Base-by-base conservation (phyloP, 768 basidiomycete species). In the Tricholoma flavovirens region DNA sequence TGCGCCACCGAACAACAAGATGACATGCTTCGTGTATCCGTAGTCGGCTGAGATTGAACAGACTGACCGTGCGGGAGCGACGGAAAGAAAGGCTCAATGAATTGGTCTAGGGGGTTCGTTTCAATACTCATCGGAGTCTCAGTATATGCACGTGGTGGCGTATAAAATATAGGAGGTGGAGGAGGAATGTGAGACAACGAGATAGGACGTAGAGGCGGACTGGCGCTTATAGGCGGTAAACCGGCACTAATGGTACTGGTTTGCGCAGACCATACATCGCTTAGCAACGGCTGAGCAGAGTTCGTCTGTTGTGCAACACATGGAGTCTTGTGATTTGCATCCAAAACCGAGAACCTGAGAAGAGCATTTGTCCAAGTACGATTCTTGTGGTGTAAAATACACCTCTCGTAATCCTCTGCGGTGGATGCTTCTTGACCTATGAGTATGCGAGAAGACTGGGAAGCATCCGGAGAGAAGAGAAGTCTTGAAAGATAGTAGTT, bases 401-500 rank as follows among this genome's bases (percentile, higher is more conserved):
- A 75, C 29, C 64, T 71, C 50, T 74, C 66, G 62, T 88, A 92
- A 56, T 90, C 84, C 19, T 80, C 76, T 1, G 75, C 74, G 49
- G 73, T 75, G 64, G 77, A 82, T 12, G 84, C 82, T 64, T 87
- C 83, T 54, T 71, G 78, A 51, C 76, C 81, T 56, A 91, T 75
- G 30, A 90, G 71, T 46, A 90, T 81, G 35, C 83, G 82, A 43
- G 77, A 72, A 5, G 79, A 67, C 56, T 75, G 71, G 14, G 72
- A 72, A n/a, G 78, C 74, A 58, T 84, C 76, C 5, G 84, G 84
- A 42, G 83, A 84, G 69, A 91, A 89, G 17, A 89, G 70, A 49
- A 92, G 77, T 56, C 79, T 83, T 49, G 83, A 83, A 54, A 90
- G 71, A 73, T 79, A 82, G 71, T 80, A 86, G 54, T 70, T 76